Evolutionary conservation across 805 yeast species (phyloP).

Genomic region (Saccharomycopsis babjevae): DNA sequence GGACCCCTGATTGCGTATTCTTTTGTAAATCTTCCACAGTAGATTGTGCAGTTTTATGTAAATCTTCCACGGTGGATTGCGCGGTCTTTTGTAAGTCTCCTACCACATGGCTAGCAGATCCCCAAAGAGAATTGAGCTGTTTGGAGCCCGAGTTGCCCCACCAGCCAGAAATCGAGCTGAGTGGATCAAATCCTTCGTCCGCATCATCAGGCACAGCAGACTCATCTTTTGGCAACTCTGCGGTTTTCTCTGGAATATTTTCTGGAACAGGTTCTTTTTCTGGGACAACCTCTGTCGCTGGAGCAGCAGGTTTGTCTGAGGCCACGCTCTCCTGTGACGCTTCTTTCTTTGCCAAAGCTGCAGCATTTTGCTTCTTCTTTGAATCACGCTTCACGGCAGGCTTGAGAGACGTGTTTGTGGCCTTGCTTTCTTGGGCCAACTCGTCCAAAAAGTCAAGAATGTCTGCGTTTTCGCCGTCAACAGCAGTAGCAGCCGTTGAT

Average conservation of each 20-base stretch:
- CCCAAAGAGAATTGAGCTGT: conserved; percentile 60
- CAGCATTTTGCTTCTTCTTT: background rate
- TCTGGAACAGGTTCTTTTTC: background rate
- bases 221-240: background rate
- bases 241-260: background rate
- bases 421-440: conserved; percentile 50
- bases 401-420: conserved; percentile 23
- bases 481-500: conserved; percentile 37
- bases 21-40: background rate
- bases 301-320: too few species aligned
- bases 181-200: conserved; percentile 35
- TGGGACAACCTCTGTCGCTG: background rate
- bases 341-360: conserved; percentile 8
- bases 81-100: conserved; percentile 19
- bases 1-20: conserved; percentile 14
- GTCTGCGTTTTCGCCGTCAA: conserved; percentile 26
- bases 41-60: conserved; percentile 16
- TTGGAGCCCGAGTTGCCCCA: conserved; percentile 63
- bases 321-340: conserved; percentile 21
- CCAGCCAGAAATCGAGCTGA: conserved; percentile 60
- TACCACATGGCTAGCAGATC: conserved; percentile 39
- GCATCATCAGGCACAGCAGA: conserved; percentile 1
- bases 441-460: conserved; percentile 47
- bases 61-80: conserved; percentile 20
- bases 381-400: conserved; percentile 21